Evolutionary conservation across 148 eudicot genomes (phyloP).

Genomic region (Bassia scoparia): DNA sequence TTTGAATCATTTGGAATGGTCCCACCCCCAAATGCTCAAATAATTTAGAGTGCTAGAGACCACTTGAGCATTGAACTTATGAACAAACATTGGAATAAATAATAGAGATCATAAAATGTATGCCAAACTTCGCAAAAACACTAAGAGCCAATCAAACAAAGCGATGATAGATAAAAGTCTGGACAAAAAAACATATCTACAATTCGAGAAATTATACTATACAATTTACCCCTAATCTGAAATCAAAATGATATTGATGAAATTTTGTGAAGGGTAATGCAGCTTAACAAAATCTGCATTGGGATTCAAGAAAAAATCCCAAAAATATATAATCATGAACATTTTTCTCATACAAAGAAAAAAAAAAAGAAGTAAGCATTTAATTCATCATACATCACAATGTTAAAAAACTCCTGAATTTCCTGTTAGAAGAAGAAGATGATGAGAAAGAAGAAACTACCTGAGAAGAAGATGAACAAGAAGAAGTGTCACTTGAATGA

Average conservation of each 20-base stretch:
- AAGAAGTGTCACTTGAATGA: slow-evolving; percentile 19
- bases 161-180: not conserved
- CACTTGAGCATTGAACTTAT: too few relatives aligned
- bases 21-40: too few relatives aligned
- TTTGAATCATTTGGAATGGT: too few relatives aligned
- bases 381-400: not conserved
- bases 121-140: not conserved
- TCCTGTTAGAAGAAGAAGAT: slow-evolving; percentile 19
- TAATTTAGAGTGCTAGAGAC: too few relatives aligned
- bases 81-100: too few relatives aligned
- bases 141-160: not conserved
- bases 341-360: not conserved
- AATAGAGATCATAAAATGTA: not conserved
- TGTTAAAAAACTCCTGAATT: slow-evolving; percentile 14
- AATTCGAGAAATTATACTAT: too few relatives aligned
- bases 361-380: not conserved
- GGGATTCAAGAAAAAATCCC: not conserved
- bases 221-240: too few relatives aligned
- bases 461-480: slow-evolving; percentile 33
- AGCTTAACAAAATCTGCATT: slow-evolving; percentile 11
- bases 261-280: not conserved
- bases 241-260: not conserved
- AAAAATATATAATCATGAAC: not conserved
- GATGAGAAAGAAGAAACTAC: slow-evolving; percentile 36
- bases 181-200: too few relatives aligned